phyloP scores from a whole-genome alignment of 1,284 basidiomycete genomes.

The Meira miltonrushii region DNA sequence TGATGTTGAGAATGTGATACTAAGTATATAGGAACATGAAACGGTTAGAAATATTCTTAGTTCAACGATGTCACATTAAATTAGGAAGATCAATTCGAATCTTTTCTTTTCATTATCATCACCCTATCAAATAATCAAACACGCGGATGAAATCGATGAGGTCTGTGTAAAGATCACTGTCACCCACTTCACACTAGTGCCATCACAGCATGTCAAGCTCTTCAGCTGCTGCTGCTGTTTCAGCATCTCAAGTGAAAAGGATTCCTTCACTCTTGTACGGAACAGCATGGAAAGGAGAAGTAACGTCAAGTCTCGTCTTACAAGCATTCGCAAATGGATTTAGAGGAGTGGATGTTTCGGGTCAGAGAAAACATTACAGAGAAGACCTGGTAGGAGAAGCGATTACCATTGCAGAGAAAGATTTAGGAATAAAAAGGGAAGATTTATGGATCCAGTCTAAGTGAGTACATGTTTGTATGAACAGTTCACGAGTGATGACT shows the following conservation, averaged over 20 bases:
- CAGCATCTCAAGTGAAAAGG: background rate
- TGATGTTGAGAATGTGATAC: too few relatives aligned
- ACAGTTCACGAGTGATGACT: background rate
- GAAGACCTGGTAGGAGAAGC: constrained; percentile 46
- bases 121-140: too few relatives aligned
- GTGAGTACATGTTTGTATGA: constrained; percentile 11
- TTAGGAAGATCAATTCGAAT: too few relatives aligned
- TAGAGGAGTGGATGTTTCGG: constrained; percentile 46
- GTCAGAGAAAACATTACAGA: constrained; percentile 47
- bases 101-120: too few relatives aligned
- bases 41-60: too few relatives aligned
- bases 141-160: too few relatives aligned
- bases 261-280: constrained; percentile 46
- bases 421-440: constrained; percentile 23
- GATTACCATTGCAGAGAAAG: constrained; percentile 20
- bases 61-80: too few relatives aligned
- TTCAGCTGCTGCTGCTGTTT: too few relatives aligned
- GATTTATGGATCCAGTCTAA: constrained; percentile 49
- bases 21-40: too few relatives aligned
- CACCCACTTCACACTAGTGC: too few relatives aligned
- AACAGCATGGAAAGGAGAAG: constrained; percentile 46
- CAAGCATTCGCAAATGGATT: constrained; percentile 42
- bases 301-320: constrained; percentile 34
- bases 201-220: too few relatives aligned
- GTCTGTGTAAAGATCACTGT: too few relatives aligned